Percentiles rank a stretch among this genome's conserved stretches.
phyloP scores from a whole-genome alignment of 2,329 filamentous ascomycete species.

The Curvularia sp. region DNA sequence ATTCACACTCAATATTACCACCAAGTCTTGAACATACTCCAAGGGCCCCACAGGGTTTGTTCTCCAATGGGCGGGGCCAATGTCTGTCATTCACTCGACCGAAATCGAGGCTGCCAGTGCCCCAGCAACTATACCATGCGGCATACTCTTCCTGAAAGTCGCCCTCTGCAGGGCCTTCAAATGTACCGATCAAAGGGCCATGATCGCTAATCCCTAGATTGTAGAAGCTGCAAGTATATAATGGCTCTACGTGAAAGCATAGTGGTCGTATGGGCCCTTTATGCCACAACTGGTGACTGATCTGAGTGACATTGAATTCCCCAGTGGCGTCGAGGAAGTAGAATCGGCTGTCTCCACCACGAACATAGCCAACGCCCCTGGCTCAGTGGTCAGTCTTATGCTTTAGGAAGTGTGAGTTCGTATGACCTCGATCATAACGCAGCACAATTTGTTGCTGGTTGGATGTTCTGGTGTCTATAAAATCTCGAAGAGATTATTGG shows the following conservation, averaged over 20 bases:
- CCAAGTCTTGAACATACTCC: background rate
- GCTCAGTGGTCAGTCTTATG: background rate
- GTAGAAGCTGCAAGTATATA: conserved; percentile 17
- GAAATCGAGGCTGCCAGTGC: background rate
- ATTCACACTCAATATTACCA: background rate
- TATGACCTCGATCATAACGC: background rate
- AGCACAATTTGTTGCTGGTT: background rate
- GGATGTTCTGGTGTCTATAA: background rate
- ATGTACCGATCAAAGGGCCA: conserved; percentile 17
- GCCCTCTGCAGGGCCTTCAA: conserved; percentile 6
- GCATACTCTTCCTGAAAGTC: conserved; percentile 13
- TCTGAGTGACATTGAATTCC: conserved; percentile 2
- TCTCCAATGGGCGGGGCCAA: too few species aligned
- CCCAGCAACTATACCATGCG: conserved; percentile 19
- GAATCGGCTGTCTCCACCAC: background rate
- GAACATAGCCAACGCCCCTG: conserved; percentile 8
- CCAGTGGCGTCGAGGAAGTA: conserved; percentile 14
- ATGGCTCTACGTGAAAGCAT: conserved; percentile 8
- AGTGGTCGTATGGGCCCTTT: conserved; percentile 12
- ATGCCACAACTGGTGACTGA: background rate
- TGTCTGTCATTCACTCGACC: background rate
- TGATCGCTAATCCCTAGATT: conserved; percentile 6
- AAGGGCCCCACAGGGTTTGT: background rate
- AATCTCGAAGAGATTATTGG: background rate
- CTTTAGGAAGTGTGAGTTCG: background rate